Evolutionary conservation across 208 protist genomes (phyloP).

Genomic region (Crithidia acanthocephali): DNA sequence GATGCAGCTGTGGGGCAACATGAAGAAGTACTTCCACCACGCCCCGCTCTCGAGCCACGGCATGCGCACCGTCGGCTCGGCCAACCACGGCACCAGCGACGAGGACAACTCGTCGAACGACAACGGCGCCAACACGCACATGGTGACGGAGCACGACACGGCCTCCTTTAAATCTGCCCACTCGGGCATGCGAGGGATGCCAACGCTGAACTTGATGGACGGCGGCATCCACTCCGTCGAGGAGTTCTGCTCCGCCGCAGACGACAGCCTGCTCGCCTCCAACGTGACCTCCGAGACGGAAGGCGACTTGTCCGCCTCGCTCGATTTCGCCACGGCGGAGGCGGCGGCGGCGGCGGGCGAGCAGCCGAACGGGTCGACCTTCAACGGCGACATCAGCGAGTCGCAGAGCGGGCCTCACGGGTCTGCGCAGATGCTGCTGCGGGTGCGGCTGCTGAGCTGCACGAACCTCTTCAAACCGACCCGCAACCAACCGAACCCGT

Average conservation of each 20-base stretch:
- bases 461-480: constrained; percentile 47
- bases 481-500: constrained; percentile 59
- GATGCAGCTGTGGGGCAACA: constrained; percentile 18
- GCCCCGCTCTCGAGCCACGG: neutral
- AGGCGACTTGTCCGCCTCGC: constrained; percentile 17
- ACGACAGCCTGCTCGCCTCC: constrained; percentile 24
- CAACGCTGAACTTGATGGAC: constrained; percentile 72
- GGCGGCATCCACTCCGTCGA: constrained; percentile 51
- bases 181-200: neutral
- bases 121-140: constrained; percentile 3
- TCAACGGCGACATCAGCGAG: neutral
- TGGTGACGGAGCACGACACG: constrained; percentile 9
- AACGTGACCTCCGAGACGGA: constrained; percentile 29
- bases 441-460: constrained; percentile 73
- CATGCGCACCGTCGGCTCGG: neutral
- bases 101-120: constrained; percentile 12
- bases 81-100: neutral
- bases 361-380: neutral
- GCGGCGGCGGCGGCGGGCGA: neutral
- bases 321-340: constrained; percentile 6
- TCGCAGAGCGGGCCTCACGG: neutral
- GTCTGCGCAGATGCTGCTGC: constrained; percentile 33
- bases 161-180: constrained; percentile 10
- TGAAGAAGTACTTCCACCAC: constrained; percentile 26
- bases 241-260: constrained; percentile 51